Evolutionary conservation across 1,139 yeast genomes (phyloP).

Genomic region (Magnusiomyces tetraspermus): DNA sequence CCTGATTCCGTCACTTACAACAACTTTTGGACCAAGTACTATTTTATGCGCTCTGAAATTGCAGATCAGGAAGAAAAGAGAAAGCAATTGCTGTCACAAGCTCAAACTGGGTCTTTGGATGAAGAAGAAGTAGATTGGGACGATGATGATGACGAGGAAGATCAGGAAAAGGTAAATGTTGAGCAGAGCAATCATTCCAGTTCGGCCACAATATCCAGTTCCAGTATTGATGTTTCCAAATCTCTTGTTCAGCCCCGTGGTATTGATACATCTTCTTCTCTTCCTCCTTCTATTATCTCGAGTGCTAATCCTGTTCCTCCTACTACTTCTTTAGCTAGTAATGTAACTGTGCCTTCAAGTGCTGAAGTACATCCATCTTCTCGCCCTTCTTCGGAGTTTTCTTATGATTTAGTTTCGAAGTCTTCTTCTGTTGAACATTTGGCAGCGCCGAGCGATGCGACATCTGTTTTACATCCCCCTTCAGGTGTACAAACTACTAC

Average conservation of each 20-base stretch:
- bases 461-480: conserved; percentile 10
- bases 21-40: conserved; percentile 71
- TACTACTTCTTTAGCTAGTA: too few relatives aligned
- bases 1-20: conserved; percentile 43
- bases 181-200: too few relatives aligned
- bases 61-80: conserved; percentile 58
- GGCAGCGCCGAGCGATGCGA: too few relatives aligned
- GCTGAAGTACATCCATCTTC: too few relatives aligned
- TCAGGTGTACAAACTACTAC: not conserved
- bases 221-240: too few relatives aligned
- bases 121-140: conserved; percentile 48
- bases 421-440: conserved; percentile 31
- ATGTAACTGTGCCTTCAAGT: not conserved
- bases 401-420: conserved; percentile 36
- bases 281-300: too few relatives aligned
- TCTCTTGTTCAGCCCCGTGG: too few relatives aligned
- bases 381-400: conserved; percentile 35
- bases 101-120: conserved; percentile 28
- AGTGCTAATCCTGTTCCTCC: conserved; percentile 17
- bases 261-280: too few relatives aligned
- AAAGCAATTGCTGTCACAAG: conserved; percentile 45
- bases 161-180: too few relatives aligned
- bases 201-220: too few relatives aligned
- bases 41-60: conserved; percentile 45
- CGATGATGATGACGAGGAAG: conserved; percentile 46